Percentiles rank a stretch among this genome's conserved stretches.
phyloP scores from a whole-genome alignment of 75 land plant genomes.

The Sequoia sempervirens region DNA sequence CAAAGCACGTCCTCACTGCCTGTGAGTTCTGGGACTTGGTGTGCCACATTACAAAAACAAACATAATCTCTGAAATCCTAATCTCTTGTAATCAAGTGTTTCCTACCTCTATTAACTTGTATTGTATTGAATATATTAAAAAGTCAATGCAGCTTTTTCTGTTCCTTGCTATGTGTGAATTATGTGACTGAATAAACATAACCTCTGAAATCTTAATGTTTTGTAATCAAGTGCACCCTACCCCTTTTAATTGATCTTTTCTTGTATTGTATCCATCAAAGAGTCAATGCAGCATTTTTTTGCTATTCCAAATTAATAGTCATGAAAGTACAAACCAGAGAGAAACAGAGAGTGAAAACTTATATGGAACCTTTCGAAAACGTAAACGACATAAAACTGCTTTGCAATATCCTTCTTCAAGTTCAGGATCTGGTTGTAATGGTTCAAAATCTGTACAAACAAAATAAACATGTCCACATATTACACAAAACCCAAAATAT shows the following conservation, averaged over 20 bases:
- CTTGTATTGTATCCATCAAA: no score
- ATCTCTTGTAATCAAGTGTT: background rate
- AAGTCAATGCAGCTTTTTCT: background rate
- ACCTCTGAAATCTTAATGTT: background rate
- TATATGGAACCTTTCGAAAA: constrained; percentile 86
- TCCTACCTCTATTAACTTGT: background rate
- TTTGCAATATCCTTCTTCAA: constrained; percentile 87
- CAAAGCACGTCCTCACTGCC: background rate
- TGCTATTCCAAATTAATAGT: background rate
- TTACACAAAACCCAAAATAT: background rate
- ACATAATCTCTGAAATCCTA: background rate
- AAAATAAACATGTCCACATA: background rate
- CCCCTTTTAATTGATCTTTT: no score
- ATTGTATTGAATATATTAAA: background rate
- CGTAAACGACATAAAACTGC: constrained; percentile 87
- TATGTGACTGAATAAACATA: background rate
- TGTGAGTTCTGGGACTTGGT: background rate
- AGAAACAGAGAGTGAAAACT: no score
- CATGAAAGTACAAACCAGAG: background rate
- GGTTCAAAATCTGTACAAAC: constrained; percentile 70
- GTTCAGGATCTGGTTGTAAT: constrained; percentile 67
- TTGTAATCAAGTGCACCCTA: background rate
- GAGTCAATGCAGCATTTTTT: background rate
- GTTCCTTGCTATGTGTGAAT: no score
- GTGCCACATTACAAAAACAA: background rate